phyloP scores from a whole-genome alignment of 2,329 filamentous ascomycete genomes.

The Aspergillus fumigatiaffinis region DNA sequence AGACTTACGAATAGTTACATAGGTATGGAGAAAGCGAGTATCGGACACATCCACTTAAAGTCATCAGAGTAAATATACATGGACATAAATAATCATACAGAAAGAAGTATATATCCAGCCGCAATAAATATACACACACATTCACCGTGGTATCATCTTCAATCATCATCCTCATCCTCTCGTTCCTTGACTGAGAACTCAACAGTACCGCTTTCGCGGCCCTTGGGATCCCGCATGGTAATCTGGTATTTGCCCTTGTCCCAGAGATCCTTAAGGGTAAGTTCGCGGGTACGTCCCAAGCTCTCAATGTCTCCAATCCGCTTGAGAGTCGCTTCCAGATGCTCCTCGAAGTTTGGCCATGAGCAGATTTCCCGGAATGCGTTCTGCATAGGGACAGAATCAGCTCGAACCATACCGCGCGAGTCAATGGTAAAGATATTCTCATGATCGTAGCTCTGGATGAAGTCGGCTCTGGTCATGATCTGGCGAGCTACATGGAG shows the following conservation, averaged over 20 bases:
- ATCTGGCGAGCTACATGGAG: slow-evolving; percentile 82
- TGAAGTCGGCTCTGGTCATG: slow-evolving; percentile 95
- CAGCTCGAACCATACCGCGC: slow-evolving; percentile 79
- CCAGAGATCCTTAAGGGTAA: slow-evolving; percentile 93
- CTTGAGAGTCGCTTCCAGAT: slow-evolving; percentile 76
- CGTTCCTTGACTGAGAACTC: slow-evolving; percentile 44
- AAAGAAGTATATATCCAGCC: neutral
- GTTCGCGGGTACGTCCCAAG: slow-evolving; percentile 84
- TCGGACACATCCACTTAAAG: neutral
- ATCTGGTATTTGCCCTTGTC: slow-evolving; percentile 76
- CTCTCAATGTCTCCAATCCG: slow-evolving; percentile 92
- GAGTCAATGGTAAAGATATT: slow-evolving; percentile 96
- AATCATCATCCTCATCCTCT: slow-evolving; percentile 32
- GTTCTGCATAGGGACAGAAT: slow-evolving; percentile 92
- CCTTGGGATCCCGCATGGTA: slow-evolving; percentile 45
- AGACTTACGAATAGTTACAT: neutral
- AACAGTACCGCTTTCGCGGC: slow-evolving; percentile 44
- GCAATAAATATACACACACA: neutral
- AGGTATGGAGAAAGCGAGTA: neutral
- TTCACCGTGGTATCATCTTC: slow-evolving; percentile 10
- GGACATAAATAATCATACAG: neutral
- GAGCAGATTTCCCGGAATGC: slow-evolving; percentile 83
- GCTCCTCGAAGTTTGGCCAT: slow-evolving; percentile 72
- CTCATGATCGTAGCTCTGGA: slow-evolving; percentile 84
- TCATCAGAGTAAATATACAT: neutral